Evolutionary conservation across 2,329 filamentous ascomycete genomes (phyloP).

Genomic region (Periconia sp.): DNA sequence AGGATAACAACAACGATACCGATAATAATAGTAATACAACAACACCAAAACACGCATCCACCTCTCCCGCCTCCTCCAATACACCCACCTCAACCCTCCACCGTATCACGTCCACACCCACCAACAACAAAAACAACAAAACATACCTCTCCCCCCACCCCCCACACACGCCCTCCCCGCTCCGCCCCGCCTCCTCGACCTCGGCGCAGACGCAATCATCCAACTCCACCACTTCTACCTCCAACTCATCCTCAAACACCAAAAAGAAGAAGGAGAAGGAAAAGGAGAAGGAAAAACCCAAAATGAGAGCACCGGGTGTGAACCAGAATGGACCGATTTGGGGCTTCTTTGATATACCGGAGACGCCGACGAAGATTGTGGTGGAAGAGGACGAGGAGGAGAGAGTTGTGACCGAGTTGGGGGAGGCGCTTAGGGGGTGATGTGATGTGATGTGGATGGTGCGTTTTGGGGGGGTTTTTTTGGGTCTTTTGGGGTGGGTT

Average conservation of each 20-base stretch:
- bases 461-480: neutral
- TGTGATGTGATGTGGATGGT: neutral
- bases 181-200: constrained; percentile 19
- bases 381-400: constrained; percentile 42
- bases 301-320: constrained; percentile 36
- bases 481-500: too few species aligned
- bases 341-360: constrained; percentile 41
- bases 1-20: neutral
- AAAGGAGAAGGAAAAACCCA: constrained; percentile 13
- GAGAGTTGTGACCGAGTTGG: constrained; percentile 22
- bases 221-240: neutral
- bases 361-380: constrained; percentile 36
- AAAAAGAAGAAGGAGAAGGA: constrained; percentile 16
- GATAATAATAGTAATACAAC: neutral
- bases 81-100: neutral
- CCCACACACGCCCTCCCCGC: neutral
- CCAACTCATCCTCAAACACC: neutral
- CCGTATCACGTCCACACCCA: neutral
- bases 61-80: neutral
- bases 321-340: constrained; percentile 44
- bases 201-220: constrained; percentile 24
- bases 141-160: neutral
- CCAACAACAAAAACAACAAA: neutral
- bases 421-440: constrained; percentile 36
- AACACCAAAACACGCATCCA: neutral